phyloP scores from a whole-genome alignment of 148 eudicot species.

The Amaranthus palmeri region DNA sequence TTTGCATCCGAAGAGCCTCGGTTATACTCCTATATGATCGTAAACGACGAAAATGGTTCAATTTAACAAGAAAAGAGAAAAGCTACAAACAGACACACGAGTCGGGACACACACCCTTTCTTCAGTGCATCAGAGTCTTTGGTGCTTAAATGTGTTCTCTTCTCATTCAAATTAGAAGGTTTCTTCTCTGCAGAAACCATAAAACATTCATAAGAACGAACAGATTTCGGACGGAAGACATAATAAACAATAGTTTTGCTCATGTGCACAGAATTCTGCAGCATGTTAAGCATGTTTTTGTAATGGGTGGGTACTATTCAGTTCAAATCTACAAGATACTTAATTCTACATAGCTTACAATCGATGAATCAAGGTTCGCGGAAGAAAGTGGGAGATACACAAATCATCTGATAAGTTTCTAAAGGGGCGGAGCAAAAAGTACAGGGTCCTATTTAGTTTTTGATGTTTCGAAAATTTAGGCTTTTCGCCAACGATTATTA shows the following conservation, averaged over 20 bases:
- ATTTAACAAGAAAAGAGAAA: background rate
- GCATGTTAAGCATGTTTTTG: background rate
- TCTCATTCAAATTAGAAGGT: constrained; percentile 29
- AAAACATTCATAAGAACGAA: background rate
- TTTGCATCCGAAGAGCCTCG: constrained; percentile 40
- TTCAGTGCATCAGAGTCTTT: constrained; percentile 18
- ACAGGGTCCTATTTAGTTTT: no score
- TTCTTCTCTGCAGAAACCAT: constrained; percentile 20
- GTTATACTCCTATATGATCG: constrained; percentile 20
- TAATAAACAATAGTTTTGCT: background rate
- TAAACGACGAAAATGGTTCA: background rate
- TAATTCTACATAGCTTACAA: no score
- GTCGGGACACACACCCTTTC: constrained; percentile 27
- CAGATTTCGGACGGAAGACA: background rate
- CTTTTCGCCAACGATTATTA: no score
- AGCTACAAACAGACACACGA: constrained; percentile 3
- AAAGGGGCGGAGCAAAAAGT: no score
- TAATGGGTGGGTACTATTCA: no score
- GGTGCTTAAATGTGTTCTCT: constrained; percentile 19
- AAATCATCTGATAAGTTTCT: no score
- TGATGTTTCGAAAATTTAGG: no score
- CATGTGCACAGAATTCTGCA: background rate
- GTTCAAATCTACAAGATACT: no score
- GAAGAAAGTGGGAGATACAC: no score
- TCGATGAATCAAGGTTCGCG: no score